A percentile compares a stretch with the other conserved stretches of the same genome.
These are phyloP conservation scores for Kockiozyma suomiensis DNA, from an alignment of 805 yeast genomes.

Conservation along the genomic window DNA sequence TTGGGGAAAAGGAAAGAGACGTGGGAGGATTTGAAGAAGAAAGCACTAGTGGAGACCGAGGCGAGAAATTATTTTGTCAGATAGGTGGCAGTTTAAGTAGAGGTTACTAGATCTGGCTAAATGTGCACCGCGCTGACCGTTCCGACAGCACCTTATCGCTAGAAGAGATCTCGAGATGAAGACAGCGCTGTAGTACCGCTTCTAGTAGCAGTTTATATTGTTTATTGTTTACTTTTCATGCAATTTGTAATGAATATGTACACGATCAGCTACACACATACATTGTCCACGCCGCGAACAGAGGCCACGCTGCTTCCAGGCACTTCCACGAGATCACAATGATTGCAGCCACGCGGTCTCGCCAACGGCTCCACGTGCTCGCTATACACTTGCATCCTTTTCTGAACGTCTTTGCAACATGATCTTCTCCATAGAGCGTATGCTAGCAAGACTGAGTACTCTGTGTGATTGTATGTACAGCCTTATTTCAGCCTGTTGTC, in stretches of 20 bases:
- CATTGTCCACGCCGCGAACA: too few species aligned
- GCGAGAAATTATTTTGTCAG: conserved; percentile 7
- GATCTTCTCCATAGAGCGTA: too few species aligned
- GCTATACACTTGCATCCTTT: not conserved
- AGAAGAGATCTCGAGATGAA: too few species aligned
- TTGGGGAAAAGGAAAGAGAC: not conserved
- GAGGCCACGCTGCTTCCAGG: not conserved
- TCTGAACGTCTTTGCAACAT: too few species aligned
- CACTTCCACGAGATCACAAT: not conserved
- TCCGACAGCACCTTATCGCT: not conserved
- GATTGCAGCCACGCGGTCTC: not conserved
- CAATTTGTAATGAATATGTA: too few species aligned
- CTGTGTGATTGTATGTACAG: too few species aligned
- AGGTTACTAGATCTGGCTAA: not conserved
- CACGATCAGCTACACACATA: too few species aligned
- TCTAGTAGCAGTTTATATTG: too few species aligned
- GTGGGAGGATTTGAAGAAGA: not conserved
- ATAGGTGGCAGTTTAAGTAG: not conserved
- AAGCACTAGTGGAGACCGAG: conserved; percentile 1
- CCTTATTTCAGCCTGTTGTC: too few species aligned
- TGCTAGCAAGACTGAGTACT: too few species aligned
- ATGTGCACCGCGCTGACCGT: conserved; percentile 5
- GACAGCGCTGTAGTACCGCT: too few species aligned
- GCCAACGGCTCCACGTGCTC: conserved; percentile 1
- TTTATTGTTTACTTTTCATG: too few species aligned